These are phyloP conservation scores for Stagonosporopsis cucurbitacearum DNA, from an alignment of 2,329 filamentous ascomycete species.

Conservation along the genomic window DNA sequence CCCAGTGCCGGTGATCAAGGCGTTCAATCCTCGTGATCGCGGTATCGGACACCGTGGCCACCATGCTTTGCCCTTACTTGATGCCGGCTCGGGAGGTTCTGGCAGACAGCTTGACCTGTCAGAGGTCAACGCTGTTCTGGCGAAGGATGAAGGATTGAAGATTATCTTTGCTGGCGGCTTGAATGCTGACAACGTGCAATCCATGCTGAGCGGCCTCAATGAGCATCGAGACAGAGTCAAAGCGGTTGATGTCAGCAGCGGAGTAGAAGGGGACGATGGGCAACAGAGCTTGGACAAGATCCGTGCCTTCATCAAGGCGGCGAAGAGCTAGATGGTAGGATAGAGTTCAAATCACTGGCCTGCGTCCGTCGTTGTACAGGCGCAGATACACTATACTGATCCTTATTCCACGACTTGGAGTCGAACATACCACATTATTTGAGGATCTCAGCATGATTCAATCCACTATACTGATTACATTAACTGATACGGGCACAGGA, in stretches of 20 bases:
- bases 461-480: background rate
- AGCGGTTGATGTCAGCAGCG: constrained; percentile 92
- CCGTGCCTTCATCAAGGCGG: constrained; percentile 75
- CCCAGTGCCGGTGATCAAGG: constrained; percentile 87
- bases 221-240: constrained; percentile 68
- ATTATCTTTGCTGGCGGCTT: constrained; percentile 87
- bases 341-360: constrained; percentile 1
- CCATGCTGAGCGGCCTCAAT: constrained; percentile 69
- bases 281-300: constrained; percentile 84
- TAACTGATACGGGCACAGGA: background rate
- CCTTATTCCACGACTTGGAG: background rate
- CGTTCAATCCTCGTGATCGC: constrained; percentile 78
- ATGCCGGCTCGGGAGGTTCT: constrained; percentile 82
- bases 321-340: constrained; percentile 52
- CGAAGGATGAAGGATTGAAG: constrained; percentile 71
- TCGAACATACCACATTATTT: background rate
- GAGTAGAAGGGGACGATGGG: constrained; percentile 76
- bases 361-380: background rate
- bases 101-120: constrained; percentile 78
- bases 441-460: background rate
- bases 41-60: constrained; percentile 77
- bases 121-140: constrained; percentile 71
- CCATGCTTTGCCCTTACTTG: constrained; percentile 82
- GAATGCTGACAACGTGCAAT: constrained; percentile 76
- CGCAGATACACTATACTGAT: background rate